These are phyloP conservation scores for Nakaseomyces delphensis DNA, from an alignment of 1,139 yeast species.

Conservation along the genomic window DNA sequence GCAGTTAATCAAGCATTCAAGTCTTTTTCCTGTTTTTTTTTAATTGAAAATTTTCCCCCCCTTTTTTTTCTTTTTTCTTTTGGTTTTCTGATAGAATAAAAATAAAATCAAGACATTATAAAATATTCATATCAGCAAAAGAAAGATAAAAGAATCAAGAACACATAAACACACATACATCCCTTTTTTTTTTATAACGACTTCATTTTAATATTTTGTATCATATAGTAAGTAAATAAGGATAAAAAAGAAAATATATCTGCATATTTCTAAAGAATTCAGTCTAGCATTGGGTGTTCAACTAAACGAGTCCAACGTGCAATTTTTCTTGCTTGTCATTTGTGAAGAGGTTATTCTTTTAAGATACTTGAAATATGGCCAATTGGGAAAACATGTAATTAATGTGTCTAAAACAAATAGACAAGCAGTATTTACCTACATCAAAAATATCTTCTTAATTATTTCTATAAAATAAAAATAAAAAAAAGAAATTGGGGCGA, in stretches of 20 bases:
- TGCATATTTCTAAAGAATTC: not conserved
- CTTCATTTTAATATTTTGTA: slow-evolving; percentile 5
- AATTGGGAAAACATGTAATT: not conserved
- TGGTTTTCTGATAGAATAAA: slow-evolving; percentile 5
- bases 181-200: slow-evolving; percentile 5
- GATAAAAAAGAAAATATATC: not conserved
- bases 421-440: too few relatives aligned
- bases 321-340: too few relatives aligned
- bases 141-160: not conserved
- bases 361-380: too few relatives aligned
- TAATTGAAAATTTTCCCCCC: slow-evolving; percentile 8
- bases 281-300: too few relatives aligned
- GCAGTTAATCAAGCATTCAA: not conserved
- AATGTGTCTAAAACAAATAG: not conserved
- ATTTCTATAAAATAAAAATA: not conserved
- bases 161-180: not conserved
- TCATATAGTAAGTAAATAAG: slow-evolving; percentile 1
- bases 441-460: too few relatives aligned
- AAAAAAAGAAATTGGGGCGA: slow-evolving; percentile 21
- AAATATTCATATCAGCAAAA: slow-evolving; percentile 5
- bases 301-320: slow-evolving; percentile 5
- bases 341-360: not conserved
- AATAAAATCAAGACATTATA: slow-evolving; percentile 1
- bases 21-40: not conserved
- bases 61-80: slow-evolving; percentile 8